phyloP scores from a whole-genome alignment of 352 stramenopile species.

The Globisporangium lucens region DNA sequence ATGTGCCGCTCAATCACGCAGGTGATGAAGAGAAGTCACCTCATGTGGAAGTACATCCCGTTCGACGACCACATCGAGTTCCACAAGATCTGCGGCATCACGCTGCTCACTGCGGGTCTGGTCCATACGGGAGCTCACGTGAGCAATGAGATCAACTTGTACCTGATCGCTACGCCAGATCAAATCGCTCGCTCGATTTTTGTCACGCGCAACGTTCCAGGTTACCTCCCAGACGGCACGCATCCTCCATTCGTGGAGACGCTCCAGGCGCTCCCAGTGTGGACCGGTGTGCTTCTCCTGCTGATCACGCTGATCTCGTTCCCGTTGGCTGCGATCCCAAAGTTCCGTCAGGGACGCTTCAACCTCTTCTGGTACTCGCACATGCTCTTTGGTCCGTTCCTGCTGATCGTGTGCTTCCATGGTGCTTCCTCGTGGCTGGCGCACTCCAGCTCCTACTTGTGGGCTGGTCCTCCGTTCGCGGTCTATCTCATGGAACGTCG shows the following conservation, averaged over 20 bases:
- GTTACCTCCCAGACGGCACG: conserved; percentile 33
- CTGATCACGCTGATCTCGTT: conserved; percentile 67
- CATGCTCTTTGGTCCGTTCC: conserved; percentile 73
- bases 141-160: conserved; percentile 70
- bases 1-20: conserved; percentile 79
- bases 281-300: conserved; percentile 69
- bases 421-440: conserved; percentile 65
- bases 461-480: conserved; percentile 58
- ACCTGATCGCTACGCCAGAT: conserved; percentile 58
- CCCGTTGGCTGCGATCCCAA: conserved; percentile 63
- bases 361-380: conserved; percentile 84
- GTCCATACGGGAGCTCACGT: conserved; percentile 66
- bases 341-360: conserved; percentile 72
- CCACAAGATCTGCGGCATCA: conserved; percentile 72
- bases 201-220: conserved; percentile 43
- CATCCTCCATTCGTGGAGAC: conserved; percentile 62
- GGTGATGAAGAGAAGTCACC: conserved; percentile 60
- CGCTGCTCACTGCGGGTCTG: conserved; percentile 51
- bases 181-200: conserved; percentile 63
- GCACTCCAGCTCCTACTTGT: conserved; percentile 54
- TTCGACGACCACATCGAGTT: conserved; percentile 81
- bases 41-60: conserved; percentile 72
- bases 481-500: conserved; percentile 71
- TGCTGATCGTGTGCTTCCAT: conserved; percentile 64
- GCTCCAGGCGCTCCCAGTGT: conserved; percentile 66